Evolutionary conservation across 108 stramenopile genomes (phyloP).

Genomic region (Fragilaria crotonensis): DNA sequence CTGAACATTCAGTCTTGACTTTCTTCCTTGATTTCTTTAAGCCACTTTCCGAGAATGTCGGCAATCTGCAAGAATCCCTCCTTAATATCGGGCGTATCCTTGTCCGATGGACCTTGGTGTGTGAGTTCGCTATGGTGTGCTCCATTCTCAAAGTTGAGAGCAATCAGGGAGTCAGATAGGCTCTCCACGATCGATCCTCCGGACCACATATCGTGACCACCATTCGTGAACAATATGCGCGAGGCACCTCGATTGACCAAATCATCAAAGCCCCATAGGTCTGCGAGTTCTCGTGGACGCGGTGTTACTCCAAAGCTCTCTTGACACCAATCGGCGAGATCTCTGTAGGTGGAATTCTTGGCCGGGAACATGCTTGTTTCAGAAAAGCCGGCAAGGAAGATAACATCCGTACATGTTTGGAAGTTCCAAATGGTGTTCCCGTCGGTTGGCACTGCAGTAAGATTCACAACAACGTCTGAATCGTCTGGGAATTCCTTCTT

Average conservation of each 20-base stretch:
- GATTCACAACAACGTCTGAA: slow-evolving; percentile 10
- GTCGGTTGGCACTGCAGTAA: slow-evolving; percentile 46
- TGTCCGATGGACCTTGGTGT: slow-evolving; percentile 34
- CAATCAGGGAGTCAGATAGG: slow-evolving; percentile 44
- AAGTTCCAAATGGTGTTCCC: slow-evolving; percentile 69
- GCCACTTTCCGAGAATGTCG: slow-evolving; percentile 47
- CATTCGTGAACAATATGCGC: slow-evolving; percentile 75
- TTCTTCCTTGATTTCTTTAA: slow-evolving; percentile 30
- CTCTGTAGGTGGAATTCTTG: slow-evolving; percentile 48
- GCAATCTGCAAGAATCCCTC: slow-evolving; percentile 43
- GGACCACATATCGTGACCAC: slow-evolving; percentile 58
- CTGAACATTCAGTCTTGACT: background rate
- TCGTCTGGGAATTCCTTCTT: slow-evolving; percentile 36
- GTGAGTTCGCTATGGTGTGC: slow-evolving; percentile 74
- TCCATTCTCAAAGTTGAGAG: slow-evolving; percentile 73
- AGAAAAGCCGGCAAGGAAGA: slow-evolving; percentile 37
- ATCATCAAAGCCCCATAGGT: slow-evolving; percentile 51
- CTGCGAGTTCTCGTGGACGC: slow-evolving; percentile 43
- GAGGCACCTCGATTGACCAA: slow-evolving; percentile 40
- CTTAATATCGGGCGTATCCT: slow-evolving; percentile 63
- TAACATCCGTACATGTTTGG: slow-evolving; percentile 20
- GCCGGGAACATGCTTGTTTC: slow-evolving; percentile 64
- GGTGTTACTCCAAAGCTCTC: slow-evolving; percentile 58
- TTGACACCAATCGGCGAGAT: slow-evolving; percentile 50
- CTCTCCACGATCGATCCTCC: slow-evolving; percentile 32